Evolutionary conservation across 257 asterid genomes (phyloP), one percentile per base, ranked within the genome.

Genomic region (Haberlea rhodopensis): DNA sequence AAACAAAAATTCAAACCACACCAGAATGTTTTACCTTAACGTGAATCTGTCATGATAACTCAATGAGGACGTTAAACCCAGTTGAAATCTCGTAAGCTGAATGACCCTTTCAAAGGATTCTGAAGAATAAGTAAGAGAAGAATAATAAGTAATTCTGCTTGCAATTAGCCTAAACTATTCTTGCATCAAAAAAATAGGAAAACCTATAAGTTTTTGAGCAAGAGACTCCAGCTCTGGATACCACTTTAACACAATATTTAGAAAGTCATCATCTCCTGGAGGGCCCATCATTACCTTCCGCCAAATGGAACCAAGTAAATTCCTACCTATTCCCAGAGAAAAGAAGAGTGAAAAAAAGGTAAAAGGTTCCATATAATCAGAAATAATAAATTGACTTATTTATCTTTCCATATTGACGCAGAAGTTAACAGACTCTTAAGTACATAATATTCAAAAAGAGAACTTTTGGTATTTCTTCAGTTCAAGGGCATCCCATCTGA

Each of bases 291-390:
- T 80, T 56, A 94, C 81, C 74, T 87, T 90, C 88, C 94, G 73
- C 99, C 99, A 94, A 66, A 86, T 78, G 65, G 89, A 87, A 65
- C 91, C 84, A 43, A 90, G 81, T 31, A 83, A 76, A 81, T 72
- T 76, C 73, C 76, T 83, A 55, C 95, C 99, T 92, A 54, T 65
- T 58, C 56, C 70, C 48, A 59, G 21, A 56, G 66, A 49, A 32
- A 43, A 52, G 49, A 60, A 62, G 51, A 59, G 59, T 68, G 34
- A 58, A n/a, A n/a, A n/a, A 20, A 52, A 65, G 10, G 58, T 40
- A 54, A 64, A 62, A 51, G 32, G 51, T 11, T 57, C 45, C 45
- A 70, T 18, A 40, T 29, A 27, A 19, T 64, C 58, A 54, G 71
- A 69, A 57, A 48, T 6, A 73, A 22, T 9, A 63, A 66, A 25